A percentile compares a stretch with the other conserved stretches of the same genome.
Evolutionary conservation across 2,329 filamentous ascomycete species (phyloP).

Genomic region (Ceratocystiopsis brevicomis): DNA sequence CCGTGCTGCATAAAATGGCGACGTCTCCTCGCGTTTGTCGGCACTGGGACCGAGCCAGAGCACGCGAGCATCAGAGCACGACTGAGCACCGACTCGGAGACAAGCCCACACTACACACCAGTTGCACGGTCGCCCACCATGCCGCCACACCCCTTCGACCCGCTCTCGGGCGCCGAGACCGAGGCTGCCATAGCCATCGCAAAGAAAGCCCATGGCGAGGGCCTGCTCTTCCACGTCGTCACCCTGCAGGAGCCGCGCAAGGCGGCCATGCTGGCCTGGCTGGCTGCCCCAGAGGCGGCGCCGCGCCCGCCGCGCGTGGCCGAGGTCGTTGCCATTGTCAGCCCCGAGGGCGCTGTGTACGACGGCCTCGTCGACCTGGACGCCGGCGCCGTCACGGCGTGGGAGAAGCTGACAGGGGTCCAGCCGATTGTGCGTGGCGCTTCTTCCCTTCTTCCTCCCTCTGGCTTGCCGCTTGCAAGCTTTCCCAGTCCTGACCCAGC

Average conservation of each 20-base stretch:
- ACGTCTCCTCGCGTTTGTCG: no score
- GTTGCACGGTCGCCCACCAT: constrained; percentile 5
- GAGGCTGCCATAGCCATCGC: constrained; percentile 49
- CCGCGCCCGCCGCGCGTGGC: constrained; percentile 52
- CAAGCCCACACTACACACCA: no score
- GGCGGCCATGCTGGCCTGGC: constrained; percentile 63
- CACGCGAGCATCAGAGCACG: no score
- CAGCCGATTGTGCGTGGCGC: constrained; percentile 54
- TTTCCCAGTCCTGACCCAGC: neutral
- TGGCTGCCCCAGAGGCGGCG: constrained; percentile 41
- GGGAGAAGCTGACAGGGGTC: constrained; percentile 56
- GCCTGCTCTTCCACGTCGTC: constrained; percentile 72
- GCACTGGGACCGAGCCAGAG: no score
- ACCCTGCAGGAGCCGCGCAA: constrained; percentile 74
- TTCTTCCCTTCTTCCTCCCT: no score
- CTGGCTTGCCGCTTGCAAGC: no score
- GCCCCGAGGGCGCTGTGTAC: constrained; percentile 54
- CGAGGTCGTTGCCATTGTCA: constrained; percentile 64
- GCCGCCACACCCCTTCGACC: constrained; percentile 52
- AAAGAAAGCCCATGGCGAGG: constrained; percentile 46
- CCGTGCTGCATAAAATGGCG: no score
- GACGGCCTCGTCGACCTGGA: constrained; percentile 65
- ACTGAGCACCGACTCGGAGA: no score
- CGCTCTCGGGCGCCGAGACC: constrained; percentile 55
- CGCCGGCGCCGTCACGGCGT: constrained; percentile 46